Evolutionary conservation across 805 yeast genomes (phyloP).

Genomic region (Torulaspora quercuum): DNA sequence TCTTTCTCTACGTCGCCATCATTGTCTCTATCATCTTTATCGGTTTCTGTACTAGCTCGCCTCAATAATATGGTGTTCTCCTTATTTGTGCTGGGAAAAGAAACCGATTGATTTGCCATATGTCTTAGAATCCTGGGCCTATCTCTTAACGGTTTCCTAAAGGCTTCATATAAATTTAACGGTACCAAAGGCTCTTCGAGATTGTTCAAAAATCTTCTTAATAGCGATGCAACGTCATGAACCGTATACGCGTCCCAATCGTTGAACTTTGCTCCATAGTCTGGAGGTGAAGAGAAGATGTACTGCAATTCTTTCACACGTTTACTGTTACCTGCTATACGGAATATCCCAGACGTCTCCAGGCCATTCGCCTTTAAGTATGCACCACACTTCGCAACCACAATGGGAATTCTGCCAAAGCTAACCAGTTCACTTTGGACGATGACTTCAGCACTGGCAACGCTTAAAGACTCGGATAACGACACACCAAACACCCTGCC

Average conservation of each 20-base stretch:
- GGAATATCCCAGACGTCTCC: constrained; percentile 83
- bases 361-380: constrained; percentile 74
- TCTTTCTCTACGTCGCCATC: constrained; percentile 23
- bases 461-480: constrained; percentile 60
- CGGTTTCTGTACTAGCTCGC: constrained; percentile 8
- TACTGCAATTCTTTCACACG: constrained; percentile 83
- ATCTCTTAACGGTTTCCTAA: constrained; percentile 70
- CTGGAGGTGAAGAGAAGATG: constrained; percentile 81
- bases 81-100: constrained; percentile 38
- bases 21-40: constrained; percentile 19
- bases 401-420: constrained; percentile 86
- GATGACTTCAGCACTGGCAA: constrained; percentile 65
- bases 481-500: constrained; percentile 75
- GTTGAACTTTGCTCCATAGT: constrained; percentile 73
- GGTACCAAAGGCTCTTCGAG: constrained; percentile 93
- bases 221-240: constrained; percentile 91
- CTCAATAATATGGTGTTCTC: constrained; percentile 24
- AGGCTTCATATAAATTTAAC: constrained; percentile 64
- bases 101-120: constrained; percentile 45
- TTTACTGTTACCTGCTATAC: constrained; percentile 88
- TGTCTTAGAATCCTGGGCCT: constrained; percentile 64
- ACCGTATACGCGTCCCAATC: constrained; percentile 93
- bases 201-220: constrained; percentile 80
- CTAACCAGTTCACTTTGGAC: constrained; percentile 59
- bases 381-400: constrained; percentile 94